A percentile compares a stretch with the other conserved stretches of the same genome.
Conservation (phyloP, 108 stramenopile genomes). For the Conticribra guillardii region DNA sequence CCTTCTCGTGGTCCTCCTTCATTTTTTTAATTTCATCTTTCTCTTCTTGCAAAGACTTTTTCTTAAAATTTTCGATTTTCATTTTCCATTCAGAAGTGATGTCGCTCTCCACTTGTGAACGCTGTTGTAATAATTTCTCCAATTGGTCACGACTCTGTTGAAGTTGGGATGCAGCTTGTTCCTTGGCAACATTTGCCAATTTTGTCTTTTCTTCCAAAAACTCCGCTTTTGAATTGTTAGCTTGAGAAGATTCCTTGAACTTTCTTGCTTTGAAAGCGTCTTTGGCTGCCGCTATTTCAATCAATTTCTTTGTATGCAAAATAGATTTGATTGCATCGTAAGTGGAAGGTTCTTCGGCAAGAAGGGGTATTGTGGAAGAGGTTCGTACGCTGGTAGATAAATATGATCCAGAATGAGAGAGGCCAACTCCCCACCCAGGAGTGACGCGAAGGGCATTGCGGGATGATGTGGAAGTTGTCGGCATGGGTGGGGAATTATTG, state of each 20-base stretch:
- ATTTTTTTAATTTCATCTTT: constrained; percentile 14
- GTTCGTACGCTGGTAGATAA: constrained; percentile 26
- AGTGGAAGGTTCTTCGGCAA: constrained; percentile 31
- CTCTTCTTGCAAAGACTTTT: constrained; percentile 11
- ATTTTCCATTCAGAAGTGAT: constrained; percentile 23
- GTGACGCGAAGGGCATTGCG: constrained; percentile 19
- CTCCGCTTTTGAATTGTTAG: no score
- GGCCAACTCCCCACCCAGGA: constrained; percentile 19
- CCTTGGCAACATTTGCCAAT: background rate
- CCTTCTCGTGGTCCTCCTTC: constrained; percentile 18
- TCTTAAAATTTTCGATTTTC: constrained; percentile 20
- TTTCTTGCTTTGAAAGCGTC: no score
- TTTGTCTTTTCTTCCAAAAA: background rate
- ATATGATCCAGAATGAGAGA: constrained; percentile 34
- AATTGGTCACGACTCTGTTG: constrained; percentile 10
- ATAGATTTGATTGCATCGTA: constrained; percentile 31
- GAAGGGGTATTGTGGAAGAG: constrained; percentile 21
- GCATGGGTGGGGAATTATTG: background rate
- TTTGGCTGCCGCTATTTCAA: constrained; percentile 7
- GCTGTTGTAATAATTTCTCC: constrained; percentile 14
- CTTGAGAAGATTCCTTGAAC: no score
- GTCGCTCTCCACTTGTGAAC: constrained; percentile 12
- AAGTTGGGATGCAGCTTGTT: constrained; percentile 6
- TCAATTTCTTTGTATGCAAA: constrained; percentile 17
- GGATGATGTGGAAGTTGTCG: background rate